Evolutionary conservation across 176 grass and related monocot genomes (phyloP).

Genomic region (Rhynchospora pubera): DNA sequence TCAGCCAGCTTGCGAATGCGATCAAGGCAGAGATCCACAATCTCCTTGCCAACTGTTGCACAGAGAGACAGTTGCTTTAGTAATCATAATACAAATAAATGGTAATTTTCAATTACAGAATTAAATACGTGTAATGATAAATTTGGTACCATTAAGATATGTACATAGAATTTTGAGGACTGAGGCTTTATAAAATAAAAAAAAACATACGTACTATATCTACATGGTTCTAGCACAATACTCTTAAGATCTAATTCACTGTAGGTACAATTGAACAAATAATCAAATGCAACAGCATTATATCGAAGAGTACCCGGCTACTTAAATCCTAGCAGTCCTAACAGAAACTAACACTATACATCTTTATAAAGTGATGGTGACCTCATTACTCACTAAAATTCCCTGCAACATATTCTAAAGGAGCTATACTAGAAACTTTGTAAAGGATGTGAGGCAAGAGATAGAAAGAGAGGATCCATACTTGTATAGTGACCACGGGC

Average conservation of each 20-base stretch:
- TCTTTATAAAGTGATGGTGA: no score
- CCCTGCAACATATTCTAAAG: neutral
- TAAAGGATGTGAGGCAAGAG: neutral
- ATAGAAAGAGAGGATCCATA: neutral
- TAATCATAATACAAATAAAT: neutral
- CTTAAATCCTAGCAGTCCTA: no score
- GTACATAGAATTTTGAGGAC: neutral
- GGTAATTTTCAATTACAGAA: neutral
- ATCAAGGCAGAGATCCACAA: constrained; percentile 20
- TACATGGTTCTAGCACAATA: neutral
- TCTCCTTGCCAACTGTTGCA: constrained; percentile 17
- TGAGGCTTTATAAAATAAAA: neutral
- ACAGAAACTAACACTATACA: neutral
- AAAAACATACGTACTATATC: neutral
- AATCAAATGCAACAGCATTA: neutral
- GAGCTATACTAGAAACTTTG: neutral
- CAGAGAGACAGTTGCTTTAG: neutral
- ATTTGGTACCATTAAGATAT: neutral
- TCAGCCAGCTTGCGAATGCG: constrained; percentile 19
- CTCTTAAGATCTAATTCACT: neutral
- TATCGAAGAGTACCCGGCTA: neutral
- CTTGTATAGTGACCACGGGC: constrained; percentile 23
- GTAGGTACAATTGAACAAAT: neutral
- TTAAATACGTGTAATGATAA: neutral
- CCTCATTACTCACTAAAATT: no score